phyloP scores from a whole-genome alignment of 192 early-diverging fungal genomes.

The Coemansia sp. region DNA sequence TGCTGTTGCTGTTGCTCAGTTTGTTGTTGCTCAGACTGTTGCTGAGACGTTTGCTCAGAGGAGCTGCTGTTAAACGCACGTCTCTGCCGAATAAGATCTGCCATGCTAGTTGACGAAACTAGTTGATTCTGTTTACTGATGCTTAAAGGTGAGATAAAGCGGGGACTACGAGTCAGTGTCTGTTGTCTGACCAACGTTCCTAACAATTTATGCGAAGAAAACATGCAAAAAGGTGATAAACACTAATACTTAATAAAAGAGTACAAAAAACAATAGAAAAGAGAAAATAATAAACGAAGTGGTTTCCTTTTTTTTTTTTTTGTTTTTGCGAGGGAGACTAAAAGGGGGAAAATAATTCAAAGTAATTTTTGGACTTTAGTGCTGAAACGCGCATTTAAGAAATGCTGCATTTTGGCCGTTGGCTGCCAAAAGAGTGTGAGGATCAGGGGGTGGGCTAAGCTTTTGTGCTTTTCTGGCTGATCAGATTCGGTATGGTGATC shows the following conservation, averaged over 20 bases:
- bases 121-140: neutral
- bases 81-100: neutral
- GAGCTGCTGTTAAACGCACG: conserved; percentile 3
- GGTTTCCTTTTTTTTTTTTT: too few relatives aligned
- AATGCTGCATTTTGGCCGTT: too few relatives aligned
- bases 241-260: neutral
- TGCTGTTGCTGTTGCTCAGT: neutral
- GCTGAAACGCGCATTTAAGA: too few relatives aligned
- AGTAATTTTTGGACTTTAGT: too few relatives aligned
- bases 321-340: too few relatives aligned
- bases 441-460: too few relatives aligned
- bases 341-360: too few relatives aligned
- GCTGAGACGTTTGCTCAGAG: neutral
- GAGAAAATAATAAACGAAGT: neutral
- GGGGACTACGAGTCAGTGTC: neutral
- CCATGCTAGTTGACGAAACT: neutral
- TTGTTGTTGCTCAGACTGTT: conserved; percentile 8
- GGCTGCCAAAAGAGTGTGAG: too few relatives aligned
- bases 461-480: too few relatives aligned
- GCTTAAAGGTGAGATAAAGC: neutral
- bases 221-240: neutral
- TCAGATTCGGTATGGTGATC: too few relatives aligned
- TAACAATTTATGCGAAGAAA: neutral
- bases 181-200: neutral
- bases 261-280: neutral